Conservation (phyloP, 1,284 basidiomycete species). For the Xerocomus nothofagi region DNA sequence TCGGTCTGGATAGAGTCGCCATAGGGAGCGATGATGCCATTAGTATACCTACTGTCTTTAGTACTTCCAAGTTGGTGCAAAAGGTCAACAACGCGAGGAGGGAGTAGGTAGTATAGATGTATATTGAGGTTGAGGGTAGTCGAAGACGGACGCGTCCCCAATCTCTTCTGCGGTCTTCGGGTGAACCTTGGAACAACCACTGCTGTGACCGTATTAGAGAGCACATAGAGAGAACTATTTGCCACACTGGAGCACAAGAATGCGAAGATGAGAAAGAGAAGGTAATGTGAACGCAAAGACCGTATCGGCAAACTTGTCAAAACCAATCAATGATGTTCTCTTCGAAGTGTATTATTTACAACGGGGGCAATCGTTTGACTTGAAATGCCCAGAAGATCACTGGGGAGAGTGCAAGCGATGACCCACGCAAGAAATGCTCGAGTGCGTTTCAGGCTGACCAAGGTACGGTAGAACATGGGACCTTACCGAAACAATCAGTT, state of each 20-base stretch:
- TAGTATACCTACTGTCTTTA: conserved; percentile 69
- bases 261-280: conserved; percentile 45
- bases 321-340: conserved; percentile 50
- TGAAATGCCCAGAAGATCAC: conserved; percentile 52
- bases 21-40: background rate
- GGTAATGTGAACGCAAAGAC: conserved; percentile 50
- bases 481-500: conserved; percentile 55
- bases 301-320: conserved; percentile 53
- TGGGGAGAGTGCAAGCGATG: conserved; percentile 48
- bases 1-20: conserved; percentile 49
- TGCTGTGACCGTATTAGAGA: conserved; percentile 38
- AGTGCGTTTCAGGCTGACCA: background rate
- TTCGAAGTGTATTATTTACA: conserved; percentile 40
- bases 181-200: conserved; percentile 60
- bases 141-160: conserved; percentile 44
- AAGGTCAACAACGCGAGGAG: conserved; percentile 45
- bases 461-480: background rate
- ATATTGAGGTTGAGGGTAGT: conserved; percentile 58
- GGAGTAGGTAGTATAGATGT: conserved; percentile 54
- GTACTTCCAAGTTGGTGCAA: conserved; percentile 48
- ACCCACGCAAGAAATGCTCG: conserved; percentile 61
- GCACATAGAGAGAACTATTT: background rate
- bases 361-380: conserved; percentile 50
- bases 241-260: conserved; percentile 54
- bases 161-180: conserved; percentile 46